Evolutionary conservation across 2,329 filamentous ascomycete genomes (phyloP), one percentile per base, ranked within the genome.

Genomic region (Gaeumannomyces tritici): DNA sequence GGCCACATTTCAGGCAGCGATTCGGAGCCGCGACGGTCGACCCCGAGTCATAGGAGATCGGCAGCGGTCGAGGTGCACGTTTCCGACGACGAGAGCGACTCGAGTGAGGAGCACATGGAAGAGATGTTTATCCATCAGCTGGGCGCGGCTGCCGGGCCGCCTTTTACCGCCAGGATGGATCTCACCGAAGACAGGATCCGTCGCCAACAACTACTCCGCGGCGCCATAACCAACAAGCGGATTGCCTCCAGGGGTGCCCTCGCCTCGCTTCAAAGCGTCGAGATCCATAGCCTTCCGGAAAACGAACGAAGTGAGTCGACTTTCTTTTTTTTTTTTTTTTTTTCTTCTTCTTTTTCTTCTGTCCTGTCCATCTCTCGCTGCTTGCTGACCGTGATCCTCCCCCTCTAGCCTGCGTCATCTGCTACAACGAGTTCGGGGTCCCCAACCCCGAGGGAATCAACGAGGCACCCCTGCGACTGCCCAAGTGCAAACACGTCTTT

Each of bases 401-500:
- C 27, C 5, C 8, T 51, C 21, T 47, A 88, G 84, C 73, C 18
- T 88, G 85, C 68, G 78, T 83, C 26, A 88, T 88, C 63, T 88
- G 85, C 72, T 87, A 87, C 68, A 86, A 86, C 65, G 83, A 86
- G 11, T 87, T 81, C 66, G 83, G 83, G 42, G 74, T 79, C 18
- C 70, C 74, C 63, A 84, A 80, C 31, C 83, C 84, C 0, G 85
- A 88, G 65, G 84, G 84, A 1, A 72, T 83, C 26, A 78, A 75
- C 57, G 85, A 88, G 69, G 75, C 72, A 3, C 83, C 85, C 1
- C 70, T 87, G 21, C 81, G 82, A 26, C 71, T 88, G 24, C 85
- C 85, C 2, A 81, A 79, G 66, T 88, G 85, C 75, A 84, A 82
- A 66, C 85, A 88, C 66, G 71, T 88, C 8, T 88, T 88, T 70